Evolutionary conservation across 768 basidiomycete species (phyloP).

Genomic region (Antrodiella citrinella): DNA sequence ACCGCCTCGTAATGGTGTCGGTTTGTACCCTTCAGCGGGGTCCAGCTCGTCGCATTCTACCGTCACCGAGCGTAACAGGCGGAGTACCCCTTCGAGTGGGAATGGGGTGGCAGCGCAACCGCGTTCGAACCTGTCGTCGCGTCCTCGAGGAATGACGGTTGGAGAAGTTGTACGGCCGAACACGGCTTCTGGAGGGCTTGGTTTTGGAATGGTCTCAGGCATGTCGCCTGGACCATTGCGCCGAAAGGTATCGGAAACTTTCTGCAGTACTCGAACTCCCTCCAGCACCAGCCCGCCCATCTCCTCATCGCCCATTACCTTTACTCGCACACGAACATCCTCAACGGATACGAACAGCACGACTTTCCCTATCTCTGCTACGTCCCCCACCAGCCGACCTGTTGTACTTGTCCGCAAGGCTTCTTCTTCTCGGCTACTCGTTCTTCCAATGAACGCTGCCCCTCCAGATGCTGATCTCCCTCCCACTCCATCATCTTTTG

Average conservation of each 20-base stretch:
- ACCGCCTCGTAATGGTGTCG: no score
- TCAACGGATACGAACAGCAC: slow-evolving; percentile 3
- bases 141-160: slow-evolving; percentile 18
- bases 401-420: slow-evolving; percentile 20
- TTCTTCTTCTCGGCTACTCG: slow-evolving; percentile 15
- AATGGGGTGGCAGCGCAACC: background rate
- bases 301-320: slow-evolving; percentile 11
- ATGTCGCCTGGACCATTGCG: slow-evolving; percentile 10
- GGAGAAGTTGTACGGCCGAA: slow-evolving; percentile 6
- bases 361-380: background rate
- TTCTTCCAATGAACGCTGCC: slow-evolving; percentile 16
- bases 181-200: slow-evolving; percentile 2
- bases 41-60: slow-evolving; percentile 17
- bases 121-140: slow-evolving; percentile 4
- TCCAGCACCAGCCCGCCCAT: slow-evolving; percentile 8
- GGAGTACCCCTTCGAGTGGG: slow-evolving; percentile 8
- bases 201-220: background rate
- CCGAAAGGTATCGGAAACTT: slow-evolving; percentile 15
- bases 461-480: slow-evolving; percentile 18
- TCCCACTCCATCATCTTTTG: slow-evolving; percentile 10
- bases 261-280: slow-evolving; percentile 5
- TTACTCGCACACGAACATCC: slow-evolving; percentile 8
- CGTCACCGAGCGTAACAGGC: slow-evolving; percentile 5
- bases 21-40: no score
- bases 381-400: slow-evolving; percentile 7